Evolutionary conservation across 2,329 filamentous ascomycete genomes (phyloP).

Genomic region (Exophiala sp.): DNA sequence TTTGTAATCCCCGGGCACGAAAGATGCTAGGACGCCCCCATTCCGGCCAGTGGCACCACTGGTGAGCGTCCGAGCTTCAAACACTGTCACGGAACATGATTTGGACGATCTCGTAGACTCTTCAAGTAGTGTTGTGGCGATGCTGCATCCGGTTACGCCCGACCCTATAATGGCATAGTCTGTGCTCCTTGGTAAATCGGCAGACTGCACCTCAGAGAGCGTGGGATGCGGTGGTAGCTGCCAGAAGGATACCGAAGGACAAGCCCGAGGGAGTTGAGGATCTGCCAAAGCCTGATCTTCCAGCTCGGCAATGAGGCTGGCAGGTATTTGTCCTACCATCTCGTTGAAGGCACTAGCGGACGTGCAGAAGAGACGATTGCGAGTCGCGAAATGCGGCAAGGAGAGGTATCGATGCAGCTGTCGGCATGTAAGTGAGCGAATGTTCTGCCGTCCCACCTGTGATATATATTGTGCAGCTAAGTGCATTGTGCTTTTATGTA

Average conservation of each 20-base stretch:
- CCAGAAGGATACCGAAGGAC: slow-evolving; percentile 38
- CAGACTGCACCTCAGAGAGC: slow-evolving; percentile 21
- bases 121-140: slow-evolving; percentile 32
- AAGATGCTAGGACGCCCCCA: slow-evolving; percentile 32
- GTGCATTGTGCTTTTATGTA: too few species aligned
- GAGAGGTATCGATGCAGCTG: too few species aligned
- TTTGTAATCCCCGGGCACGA: slow-evolving; percentile 1
- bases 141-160: slow-evolving; percentile 34
- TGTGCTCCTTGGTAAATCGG: slow-evolving; percentile 22
- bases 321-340: not conserved
- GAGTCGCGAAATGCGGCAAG: too few species aligned
- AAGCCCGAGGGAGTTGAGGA: slow-evolving; percentile 35
- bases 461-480: too few species aligned
- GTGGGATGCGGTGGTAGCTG: slow-evolving; percentile 26
- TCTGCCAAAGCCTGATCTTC: slow-evolving; percentile 22
- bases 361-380: not conserved
- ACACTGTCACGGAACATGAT: slow-evolving; percentile 26
- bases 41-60: slow-evolving; percentile 37
- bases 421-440: too few species aligned
- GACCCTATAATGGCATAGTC: slow-evolving; percentile 36
- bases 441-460: too few species aligned
- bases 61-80: slow-evolving; percentile 35
- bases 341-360: not conserved
- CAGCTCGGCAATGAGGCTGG: not conserved
- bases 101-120: not conserved